Evolutionary conservation across 78 protist genomes (phyloP), one percentile per base, ranked within the genome.

Genomic region (Tieghemostelium lacteum): DNA sequence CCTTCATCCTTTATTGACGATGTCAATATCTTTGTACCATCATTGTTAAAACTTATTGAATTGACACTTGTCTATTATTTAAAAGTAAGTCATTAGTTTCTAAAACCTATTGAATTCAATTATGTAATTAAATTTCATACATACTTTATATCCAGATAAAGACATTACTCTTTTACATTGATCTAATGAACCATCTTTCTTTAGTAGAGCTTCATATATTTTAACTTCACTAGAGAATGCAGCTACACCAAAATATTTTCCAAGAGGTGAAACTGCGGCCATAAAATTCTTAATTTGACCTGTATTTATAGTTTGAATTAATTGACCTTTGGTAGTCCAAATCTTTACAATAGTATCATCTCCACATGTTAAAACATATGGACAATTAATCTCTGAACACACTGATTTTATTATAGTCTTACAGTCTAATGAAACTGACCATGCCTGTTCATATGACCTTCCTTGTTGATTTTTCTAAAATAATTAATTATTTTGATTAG

Each of bases 71-170:
- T 83, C 71, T 73, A 64, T 20, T 16, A 63, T 58, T 8, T 29
- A 29, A 61, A 29, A 61, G 16, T 29, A 61, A 31, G 39, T 8
- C 3, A 62, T 0, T 20, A 20, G 22, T 8, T 3, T 19, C 10
- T 45, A 45, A 12, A 10, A 45, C 22, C 22, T 20, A 55, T 55
- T 20, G 22, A 55, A 7, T 55, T 3, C 3, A 45, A 45, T 14
- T 14, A 45, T 14, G 52, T 14, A 45, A 12, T 14, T 45, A 10
- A 12, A 45, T 14, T 45, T 14, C 52, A n/a, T 12, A 52, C 42
- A 22, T 71, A 71, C 77, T 52, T 66, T 83, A 42, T 69, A 83
- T 16, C 91, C 91, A 39, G 91, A 45, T 29, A 83, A 69, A 8
- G 60, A 58, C 66, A 69, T 69, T 22, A 63, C 91, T 42, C 67